phyloP scores from a whole-genome alignment of 495 filamentous ascomycete genomes.

The Clohesyomyces aquaticus region DNA sequence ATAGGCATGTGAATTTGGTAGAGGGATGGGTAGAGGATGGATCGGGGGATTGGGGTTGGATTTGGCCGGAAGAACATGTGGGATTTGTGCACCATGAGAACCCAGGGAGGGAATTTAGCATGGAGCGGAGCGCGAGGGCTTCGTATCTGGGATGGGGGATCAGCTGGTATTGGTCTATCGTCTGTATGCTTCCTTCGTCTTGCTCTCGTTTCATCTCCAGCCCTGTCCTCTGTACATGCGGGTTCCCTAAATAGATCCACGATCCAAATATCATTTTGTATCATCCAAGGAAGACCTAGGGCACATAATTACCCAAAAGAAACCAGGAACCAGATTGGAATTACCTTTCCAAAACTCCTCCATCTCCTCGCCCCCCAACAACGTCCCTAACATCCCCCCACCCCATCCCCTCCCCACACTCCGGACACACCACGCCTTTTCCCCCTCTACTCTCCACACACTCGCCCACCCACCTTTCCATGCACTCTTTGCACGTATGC shows the following conservation, averaged over 20 bases:
- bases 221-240: too few species aligned
- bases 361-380: conserved; percentile 1
- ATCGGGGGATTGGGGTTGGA: conserved; percentile 9
- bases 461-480: conserved; percentile 17
- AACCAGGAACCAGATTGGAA: neutral
- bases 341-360: conserved; percentile 18
- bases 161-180: neutral
- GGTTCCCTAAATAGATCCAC: too few species aligned
- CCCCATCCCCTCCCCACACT: conserved; percentile 15
- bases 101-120: conserved; percentile 9
- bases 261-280: too few species aligned
- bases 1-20: conserved; percentile 28
- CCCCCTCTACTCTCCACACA: conserved; percentile 20
- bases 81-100: conserved; percentile 26
- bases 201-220: too few species aligned
- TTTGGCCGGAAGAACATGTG: conserved; percentile 22
- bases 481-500: conserved; percentile 22
- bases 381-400: conserved; percentile 17
- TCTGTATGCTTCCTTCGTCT: too few species aligned
- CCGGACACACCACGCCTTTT: conserved; percentile 15
- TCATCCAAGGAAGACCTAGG: too few species aligned
- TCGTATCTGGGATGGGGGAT: conserved; percentile 12
- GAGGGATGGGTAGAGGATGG: too few species aligned
- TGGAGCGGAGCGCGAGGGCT: conserved; percentile 2
- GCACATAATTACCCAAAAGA: too few species aligned